Percentiles rank a stretch among this genome's conserved stretches.
These are phyloP conservation scores for Termitomyces sp. DNA, from an alignment of 768 basidiomycete genomes.

Conservation along the genomic window DNA sequence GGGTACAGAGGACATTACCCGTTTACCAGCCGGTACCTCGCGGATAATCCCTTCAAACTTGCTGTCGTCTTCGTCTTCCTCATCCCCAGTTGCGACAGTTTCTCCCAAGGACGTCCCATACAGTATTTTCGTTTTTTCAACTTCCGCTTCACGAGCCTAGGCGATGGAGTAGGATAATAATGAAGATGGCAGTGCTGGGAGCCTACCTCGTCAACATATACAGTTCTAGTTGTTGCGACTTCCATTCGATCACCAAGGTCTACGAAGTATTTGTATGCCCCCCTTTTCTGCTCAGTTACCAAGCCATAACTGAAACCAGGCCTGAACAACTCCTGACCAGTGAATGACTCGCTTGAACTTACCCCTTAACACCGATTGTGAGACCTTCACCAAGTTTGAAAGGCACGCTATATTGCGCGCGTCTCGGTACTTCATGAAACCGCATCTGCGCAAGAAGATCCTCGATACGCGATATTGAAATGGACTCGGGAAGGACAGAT, in stretches of 20 bases:
- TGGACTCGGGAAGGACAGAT: conserved; percentile 57
- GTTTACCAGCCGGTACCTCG: conserved; percentile 46
- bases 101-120: conserved; percentile 41
- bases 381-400: conserved; percentile 75
- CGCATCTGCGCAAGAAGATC: conserved; percentile 79
- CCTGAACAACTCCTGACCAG: neutral
- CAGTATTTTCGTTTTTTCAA: conserved; percentile 40
- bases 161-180: neutral
- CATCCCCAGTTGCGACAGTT: conserved; percentile 27
- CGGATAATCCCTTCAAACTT: conserved; percentile 28
- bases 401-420: conserved; percentile 77
- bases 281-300: conserved; percentile 85
- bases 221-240: conserved; percentile 65
- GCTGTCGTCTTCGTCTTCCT: conserved; percentile 38
- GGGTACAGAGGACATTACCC: conserved; percentile 34
- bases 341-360: conserved; percentile 5
- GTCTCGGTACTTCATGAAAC: conserved; percentile 79
- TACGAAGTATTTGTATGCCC: conserved; percentile 76
- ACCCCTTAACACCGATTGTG: conserved; percentile 82
- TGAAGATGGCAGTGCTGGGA: neutral
- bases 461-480: conserved; percentile 74
- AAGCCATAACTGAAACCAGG: conserved; percentile 66
- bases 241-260: conserved; percentile 77
- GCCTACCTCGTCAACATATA: conserved; percentile 73
- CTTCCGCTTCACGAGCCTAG: conserved; percentile 43